Percentiles rank a stretch among this genome's conserved stretches.
phyloP scores from a whole-genome alignment of 164 flowering plant genomes.

The Cinnamomum micranthum region DNA sequence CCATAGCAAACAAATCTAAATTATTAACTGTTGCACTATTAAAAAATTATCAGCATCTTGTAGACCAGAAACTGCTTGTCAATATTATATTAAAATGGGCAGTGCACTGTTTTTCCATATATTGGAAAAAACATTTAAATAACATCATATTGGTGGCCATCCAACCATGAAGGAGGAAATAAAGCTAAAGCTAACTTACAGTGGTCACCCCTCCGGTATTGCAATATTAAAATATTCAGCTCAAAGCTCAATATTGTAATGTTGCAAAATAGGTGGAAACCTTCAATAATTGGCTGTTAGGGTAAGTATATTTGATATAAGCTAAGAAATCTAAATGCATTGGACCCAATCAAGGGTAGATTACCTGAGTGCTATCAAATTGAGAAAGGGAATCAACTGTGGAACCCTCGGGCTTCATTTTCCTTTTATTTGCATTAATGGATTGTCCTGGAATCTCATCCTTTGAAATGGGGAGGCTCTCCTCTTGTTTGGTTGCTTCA shows the following conservation, averaged over 20 bases:
- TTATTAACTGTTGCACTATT: neutral
- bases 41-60: conserved; percentile 2
- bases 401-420: conserved; percentile 34
- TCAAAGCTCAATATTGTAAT: neutral
- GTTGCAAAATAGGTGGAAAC: neutral
- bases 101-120: neutral
- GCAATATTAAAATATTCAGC: neutral
- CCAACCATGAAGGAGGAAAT: neutral
- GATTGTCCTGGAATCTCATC: conserved; percentile 33
- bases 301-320: neutral
- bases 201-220: neutral
- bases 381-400: conserved; percentile 23
- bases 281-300: neutral
- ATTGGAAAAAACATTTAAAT: too few relatives aligned
- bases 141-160: neutral
- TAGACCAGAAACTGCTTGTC: neutral
- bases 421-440: conserved; percentile 57
- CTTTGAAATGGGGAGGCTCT: conserved; percentile 24
- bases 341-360: neutral
- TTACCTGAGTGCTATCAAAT: conserved; percentile 42
- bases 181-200: neutral
- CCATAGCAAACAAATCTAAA: conserved; percentile 4
- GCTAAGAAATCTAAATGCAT: neutral
- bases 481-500: conserved; percentile 28
- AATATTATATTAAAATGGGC: neutral